A percentile compares a stretch with the other conserved stretches of the same genome.
These are phyloP conservation scores for Chaetothyriales sp. DNA, from an alignment of 2,329 filamentous ascomycete genomes.

Conservation along the genomic window DNA sequence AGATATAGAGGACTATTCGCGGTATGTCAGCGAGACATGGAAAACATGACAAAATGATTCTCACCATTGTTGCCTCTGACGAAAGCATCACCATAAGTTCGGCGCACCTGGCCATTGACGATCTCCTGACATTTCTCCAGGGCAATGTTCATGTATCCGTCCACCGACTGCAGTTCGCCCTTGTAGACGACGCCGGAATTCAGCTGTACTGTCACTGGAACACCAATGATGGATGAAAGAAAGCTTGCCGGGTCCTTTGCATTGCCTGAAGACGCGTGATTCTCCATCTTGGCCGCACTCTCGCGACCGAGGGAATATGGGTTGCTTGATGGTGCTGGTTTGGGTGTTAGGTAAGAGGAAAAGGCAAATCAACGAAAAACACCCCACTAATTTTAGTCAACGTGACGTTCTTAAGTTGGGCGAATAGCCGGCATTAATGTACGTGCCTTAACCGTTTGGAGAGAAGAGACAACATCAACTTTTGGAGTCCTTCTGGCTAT, in stretches of 20 bases:
- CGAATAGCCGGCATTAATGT: too few relatives aligned
- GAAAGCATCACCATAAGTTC: slow-evolving; percentile 86
- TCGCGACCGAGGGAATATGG: neutral
- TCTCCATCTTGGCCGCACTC: slow-evolving; percentile 6
- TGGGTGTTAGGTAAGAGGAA: neutral
- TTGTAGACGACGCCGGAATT: slow-evolving; percentile 99
- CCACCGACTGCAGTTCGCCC: slow-evolving; percentile 90
- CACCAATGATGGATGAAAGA: slow-evolving; percentile 84
- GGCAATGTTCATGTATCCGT: slow-evolving; percentile 99
- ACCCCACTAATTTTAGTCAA: too few relatives aligned
- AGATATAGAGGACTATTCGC: slow-evolving; percentile 15
- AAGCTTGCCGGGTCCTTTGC: slow-evolving; percentile 81
- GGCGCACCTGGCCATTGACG: slow-evolving; percentile 68
- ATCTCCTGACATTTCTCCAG: slow-evolving; percentile 90
- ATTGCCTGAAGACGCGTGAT: slow-evolving; percentile 9
- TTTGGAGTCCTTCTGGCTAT: neutral
- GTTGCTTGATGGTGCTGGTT: neutral
- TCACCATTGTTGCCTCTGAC: slow-evolving; percentile 89
- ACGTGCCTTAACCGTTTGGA: neutral
- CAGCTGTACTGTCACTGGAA: slow-evolving; percentile 87
- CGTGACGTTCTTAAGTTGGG: too few relatives aligned
- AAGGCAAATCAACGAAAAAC: too few relatives aligned
- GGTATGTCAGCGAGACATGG: neutral
- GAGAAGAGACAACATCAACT: neutral
- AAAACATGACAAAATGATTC: slow-evolving; percentile 1